Conservation (phyloP, 192 early-diverging fungal species). For the Coemansia sp. region DNA sequence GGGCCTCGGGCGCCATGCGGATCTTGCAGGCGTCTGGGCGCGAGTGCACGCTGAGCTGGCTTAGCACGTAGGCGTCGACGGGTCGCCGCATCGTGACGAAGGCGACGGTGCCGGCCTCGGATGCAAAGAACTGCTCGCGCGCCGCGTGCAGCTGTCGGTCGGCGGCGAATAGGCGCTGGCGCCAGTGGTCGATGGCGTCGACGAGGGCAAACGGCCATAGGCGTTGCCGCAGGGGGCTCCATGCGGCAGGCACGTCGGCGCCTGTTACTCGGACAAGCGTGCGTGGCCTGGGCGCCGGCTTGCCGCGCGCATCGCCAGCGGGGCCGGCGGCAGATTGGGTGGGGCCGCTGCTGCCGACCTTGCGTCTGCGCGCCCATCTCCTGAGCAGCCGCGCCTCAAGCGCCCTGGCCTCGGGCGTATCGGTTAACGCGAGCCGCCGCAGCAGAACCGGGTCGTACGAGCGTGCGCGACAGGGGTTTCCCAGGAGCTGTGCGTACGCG, state of each 20-base stretch:
- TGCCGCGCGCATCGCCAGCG: background rate
- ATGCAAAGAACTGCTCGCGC: conserved; percentile 14
- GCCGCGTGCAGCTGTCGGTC: conserved; percentile 54
- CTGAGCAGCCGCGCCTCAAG: conserved; percentile 33
- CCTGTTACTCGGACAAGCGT: background rate
- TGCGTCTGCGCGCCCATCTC: conserved; percentile 26
- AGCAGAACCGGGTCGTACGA: conserved; percentile 61
- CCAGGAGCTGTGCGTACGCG: conserved; percentile 58
- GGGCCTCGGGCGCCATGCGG: conserved; percentile 68
- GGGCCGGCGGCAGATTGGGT: no score
- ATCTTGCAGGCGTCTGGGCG: conserved; percentile 61
- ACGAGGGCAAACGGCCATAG: conserved; percentile 33
- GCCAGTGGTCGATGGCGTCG: conserved; percentile 67
- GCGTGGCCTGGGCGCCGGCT: conserved; percentile 10
- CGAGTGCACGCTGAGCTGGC: conserved; percentile 62
- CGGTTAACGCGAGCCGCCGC: conserved; percentile 29
- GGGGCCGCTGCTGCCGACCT: background rate
- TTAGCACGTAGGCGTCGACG: conserved; percentile 61
- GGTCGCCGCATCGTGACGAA: conserved; percentile 73
- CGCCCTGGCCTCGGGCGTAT: conserved; percentile 26
- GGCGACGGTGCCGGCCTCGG: conserved; percentile 52
- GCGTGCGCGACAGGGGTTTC: conserved; percentile 66
- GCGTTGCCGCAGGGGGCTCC: background rate
- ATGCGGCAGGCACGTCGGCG: background rate
- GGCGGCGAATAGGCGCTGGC: conserved; percentile 51